Evolutionary conservation across 345 rosid genomes (phyloP).

Genomic region (Bruguiera sexangula): DNA sequence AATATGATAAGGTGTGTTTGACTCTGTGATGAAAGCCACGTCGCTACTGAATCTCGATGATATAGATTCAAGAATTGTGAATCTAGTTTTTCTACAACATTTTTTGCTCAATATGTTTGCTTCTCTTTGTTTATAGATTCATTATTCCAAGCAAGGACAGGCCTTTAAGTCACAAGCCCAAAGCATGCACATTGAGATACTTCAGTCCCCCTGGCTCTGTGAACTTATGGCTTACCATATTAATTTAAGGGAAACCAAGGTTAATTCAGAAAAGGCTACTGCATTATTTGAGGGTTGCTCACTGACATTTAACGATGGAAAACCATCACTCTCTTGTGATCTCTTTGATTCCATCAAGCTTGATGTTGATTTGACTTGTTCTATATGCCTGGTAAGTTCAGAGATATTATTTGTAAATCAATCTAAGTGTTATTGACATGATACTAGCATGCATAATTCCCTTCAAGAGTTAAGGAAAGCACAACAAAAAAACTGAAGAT

Average conservation of each 20-base stretch:
- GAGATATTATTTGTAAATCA: background rate
- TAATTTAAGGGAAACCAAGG: slow-evolving; percentile 60
- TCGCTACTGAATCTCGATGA: background rate
- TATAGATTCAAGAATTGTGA: background rate
- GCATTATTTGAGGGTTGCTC: slow-evolving; percentile 67
- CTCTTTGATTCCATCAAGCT: slow-evolving; percentile 75
- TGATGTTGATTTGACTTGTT: slow-evolving; percentile 83
- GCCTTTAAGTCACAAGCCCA: slow-evolving; percentile 81
- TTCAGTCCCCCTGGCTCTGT: slow-evolving; percentile 92
- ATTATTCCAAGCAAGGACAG: slow-evolving; percentile 90
- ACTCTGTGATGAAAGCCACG: background rate
- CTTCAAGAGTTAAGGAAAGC: background rate
- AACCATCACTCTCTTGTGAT: slow-evolving; percentile 72
- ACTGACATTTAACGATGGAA: slow-evolving; percentile 53
- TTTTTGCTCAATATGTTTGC: background rate
- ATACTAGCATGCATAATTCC: background rate
- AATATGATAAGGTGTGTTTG: slow-evolving; percentile 74
- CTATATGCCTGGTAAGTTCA: slow-evolving; percentile 86
- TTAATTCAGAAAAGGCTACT: slow-evolving; percentile 36
- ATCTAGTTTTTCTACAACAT: too few relatives aligned
- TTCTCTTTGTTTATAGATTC: slow-evolving; percentile 48
- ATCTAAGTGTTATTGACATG: background rate
- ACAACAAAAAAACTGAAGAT: background rate
- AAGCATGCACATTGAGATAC: slow-evolving; percentile 82
- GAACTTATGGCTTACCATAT: slow-evolving; percentile 92